Evolutionary conservation across 441 rosid species (phyloP).

Genomic region (Populus hybrid): DNA sequence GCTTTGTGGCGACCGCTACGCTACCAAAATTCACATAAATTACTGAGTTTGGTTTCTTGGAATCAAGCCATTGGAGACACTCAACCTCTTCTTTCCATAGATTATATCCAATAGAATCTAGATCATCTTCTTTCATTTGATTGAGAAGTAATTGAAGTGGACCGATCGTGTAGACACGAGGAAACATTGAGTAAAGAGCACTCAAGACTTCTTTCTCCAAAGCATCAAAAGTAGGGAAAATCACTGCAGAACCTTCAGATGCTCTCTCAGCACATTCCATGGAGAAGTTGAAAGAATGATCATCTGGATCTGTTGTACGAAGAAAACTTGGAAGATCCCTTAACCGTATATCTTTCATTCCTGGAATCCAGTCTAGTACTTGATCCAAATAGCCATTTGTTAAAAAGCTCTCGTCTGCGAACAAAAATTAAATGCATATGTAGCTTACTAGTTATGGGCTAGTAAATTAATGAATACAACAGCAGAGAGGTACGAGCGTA

Average conservation of each 20-base stretch:
- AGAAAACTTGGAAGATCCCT: background rate
- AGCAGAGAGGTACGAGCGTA: no score
- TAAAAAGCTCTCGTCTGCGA: background rate
- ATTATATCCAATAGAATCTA: background rate
- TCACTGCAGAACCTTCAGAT: background rate
- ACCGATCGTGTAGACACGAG: background rate
- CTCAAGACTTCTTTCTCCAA: background rate
- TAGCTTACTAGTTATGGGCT: no score
- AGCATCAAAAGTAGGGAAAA: constrained; percentile 1
- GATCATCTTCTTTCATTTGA: background rate
- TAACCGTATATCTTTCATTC: background rate
- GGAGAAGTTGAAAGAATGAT: fast-evolving
- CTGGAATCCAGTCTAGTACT: background rate
- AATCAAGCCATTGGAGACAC: background rate
- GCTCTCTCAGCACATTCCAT: background rate
- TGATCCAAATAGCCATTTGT: background rate
- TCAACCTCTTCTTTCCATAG: background rate
- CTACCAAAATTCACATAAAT: background rate
- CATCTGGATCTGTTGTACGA: no score
- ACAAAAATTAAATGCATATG: no score
- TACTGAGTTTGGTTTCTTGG: background rate
- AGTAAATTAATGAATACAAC: no score
- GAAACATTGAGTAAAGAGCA: background rate
- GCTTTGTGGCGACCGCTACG: background rate
- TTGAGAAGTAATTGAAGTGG: background rate